Conservation (phyloP, 768 basidiomycete species). For the Mrakia blollopis region DNA sequence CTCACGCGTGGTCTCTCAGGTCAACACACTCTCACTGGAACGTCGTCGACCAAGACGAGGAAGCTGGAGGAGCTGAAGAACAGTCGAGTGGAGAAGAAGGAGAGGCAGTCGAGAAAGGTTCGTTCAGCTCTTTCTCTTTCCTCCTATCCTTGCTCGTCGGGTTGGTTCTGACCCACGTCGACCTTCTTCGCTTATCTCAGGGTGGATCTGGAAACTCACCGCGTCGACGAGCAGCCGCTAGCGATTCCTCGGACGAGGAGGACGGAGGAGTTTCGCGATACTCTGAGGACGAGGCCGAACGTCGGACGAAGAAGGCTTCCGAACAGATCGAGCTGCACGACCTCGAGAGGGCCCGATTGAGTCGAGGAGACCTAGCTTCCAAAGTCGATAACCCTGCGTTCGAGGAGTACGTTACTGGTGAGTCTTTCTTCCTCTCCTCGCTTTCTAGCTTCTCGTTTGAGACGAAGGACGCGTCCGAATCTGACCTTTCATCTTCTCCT, state of each 20-base stretch:
- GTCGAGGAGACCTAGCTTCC: constrained; percentile 66
- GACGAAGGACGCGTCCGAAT: neutral
- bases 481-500: neutral
- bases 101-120: constrained; percentile 65
- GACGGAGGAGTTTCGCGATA: constrained; percentile 48
- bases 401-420: constrained; percentile 72
- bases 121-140: constrained; percentile 38
- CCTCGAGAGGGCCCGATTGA: constrained; percentile 59
- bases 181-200: neutral
- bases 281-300: constrained; percentile 25
- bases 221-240: neutral
- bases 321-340: constrained; percentile 55
- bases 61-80: constrained; percentile 82
- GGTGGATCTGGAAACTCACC: constrained; percentile 16
- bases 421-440: constrained; percentile 37
- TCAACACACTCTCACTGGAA: constrained; percentile 65
- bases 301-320: constrained; percentile 48
- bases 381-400: constrained; percentile 67
- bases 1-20: constrained; percentile 52
- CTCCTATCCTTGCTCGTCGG: neutral
- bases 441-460: neutral
- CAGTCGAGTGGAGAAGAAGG: constrained; percentile 79
- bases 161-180: neutral
- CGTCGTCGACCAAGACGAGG: constrained; percentile 71
- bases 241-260: constrained; percentile 69